Percentiles rank a stretch among this genome's conserved stretches.
Conservation (phyloP, 768 basidiomycete species). For the Clavulina sp. region DNA sequence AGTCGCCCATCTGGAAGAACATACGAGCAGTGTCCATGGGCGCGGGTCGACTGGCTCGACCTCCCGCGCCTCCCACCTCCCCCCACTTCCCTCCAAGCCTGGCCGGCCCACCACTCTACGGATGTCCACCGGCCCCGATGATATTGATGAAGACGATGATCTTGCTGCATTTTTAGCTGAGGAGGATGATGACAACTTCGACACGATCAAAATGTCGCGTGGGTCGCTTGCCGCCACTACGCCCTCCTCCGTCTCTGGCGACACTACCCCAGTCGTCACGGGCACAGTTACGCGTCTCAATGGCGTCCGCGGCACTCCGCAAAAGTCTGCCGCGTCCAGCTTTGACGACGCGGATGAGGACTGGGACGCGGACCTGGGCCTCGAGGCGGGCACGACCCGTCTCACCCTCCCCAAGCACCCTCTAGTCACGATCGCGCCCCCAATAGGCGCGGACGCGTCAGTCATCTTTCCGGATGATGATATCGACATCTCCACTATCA, state of each 20-base stretch:
- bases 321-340: conserved; percentile 23
- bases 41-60: background rate
- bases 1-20: conserved; percentile 34
- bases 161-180: background rate
- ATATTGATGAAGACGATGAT: conserved; percentile 10
- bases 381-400: conserved; percentile 23
- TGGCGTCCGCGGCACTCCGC: background rate
- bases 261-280: background rate
- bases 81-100: background rate
- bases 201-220: too few species aligned
- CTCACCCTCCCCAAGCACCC: conserved; percentile 29
- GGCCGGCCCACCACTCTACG: background rate
- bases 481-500: conserved; percentile 70
- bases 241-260: background rate
- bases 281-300: conserved; percentile 5
- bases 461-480: conserved; percentile 51
- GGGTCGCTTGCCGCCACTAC: conserved; percentile 2
- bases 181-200: background rate
- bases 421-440: conserved; percentile 23
- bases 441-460: background rate
- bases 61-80: background rate
- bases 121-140: conserved; percentile 2
- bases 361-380: conserved; percentile 65
- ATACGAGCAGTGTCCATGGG: background rate
- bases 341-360: conserved; percentile 45